Evolutionary conservation across 2,329 filamentous ascomycete species (phyloP).

Genomic region (Scedosporium minutisporum): DNA sequence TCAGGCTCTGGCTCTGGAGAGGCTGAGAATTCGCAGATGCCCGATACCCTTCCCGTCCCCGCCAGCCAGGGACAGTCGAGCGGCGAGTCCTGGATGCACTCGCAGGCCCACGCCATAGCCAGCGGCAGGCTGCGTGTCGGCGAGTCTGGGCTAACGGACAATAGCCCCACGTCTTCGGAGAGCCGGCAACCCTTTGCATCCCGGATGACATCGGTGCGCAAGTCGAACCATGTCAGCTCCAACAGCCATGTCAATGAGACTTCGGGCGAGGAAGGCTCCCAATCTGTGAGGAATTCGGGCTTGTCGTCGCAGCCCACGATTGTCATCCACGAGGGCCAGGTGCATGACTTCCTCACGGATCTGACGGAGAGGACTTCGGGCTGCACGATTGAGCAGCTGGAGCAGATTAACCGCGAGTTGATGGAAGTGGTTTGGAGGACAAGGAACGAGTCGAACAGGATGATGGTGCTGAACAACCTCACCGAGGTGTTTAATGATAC

Average conservation of each 20-base stretch:
- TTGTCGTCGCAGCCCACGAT: constrained; percentile 9
- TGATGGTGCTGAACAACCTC: constrained; percentile 56
- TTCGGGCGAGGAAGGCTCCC: constrained; percentile 22
- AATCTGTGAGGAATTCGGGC: constrained; percentile 12
- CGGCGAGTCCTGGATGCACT: constrained; percentile 47
- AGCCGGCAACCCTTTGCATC: not conserved
- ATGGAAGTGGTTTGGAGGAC: constrained; percentile 85
- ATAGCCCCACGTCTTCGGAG: constrained; percentile 28
- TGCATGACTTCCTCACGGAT: constrained; percentile 49
- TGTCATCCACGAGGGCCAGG: constrained; percentile 35
- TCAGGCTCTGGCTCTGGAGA: not conserved
- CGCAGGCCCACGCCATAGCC: constrained; percentile 44
- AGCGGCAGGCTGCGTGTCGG: constrained; percentile 23
- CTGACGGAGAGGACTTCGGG: constrained; percentile 62
- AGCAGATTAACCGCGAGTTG: constrained; percentile 81
- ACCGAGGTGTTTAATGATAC: constrained; percentile 65
- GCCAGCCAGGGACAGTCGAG: constrained; percentile 38
- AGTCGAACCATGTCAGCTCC: constrained; percentile 14
- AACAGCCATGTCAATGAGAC: constrained; percentile 32
- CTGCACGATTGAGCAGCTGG: constrained; percentile 84
- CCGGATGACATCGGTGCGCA: not conserved
- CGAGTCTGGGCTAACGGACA: constrained; percentile 18
- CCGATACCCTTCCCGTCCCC: constrained; percentile 42
- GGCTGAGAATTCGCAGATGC: constrained; percentile 30
- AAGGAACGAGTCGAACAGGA: constrained; percentile 75